A percentile compares a stretch with the other conserved stretches of the same genome.
These are phyloP conservation scores for Fusarium nygamai DNA, from an alignment of 2,329 filamentous ascomycete genomes.

Conservation along the genomic window DNA sequence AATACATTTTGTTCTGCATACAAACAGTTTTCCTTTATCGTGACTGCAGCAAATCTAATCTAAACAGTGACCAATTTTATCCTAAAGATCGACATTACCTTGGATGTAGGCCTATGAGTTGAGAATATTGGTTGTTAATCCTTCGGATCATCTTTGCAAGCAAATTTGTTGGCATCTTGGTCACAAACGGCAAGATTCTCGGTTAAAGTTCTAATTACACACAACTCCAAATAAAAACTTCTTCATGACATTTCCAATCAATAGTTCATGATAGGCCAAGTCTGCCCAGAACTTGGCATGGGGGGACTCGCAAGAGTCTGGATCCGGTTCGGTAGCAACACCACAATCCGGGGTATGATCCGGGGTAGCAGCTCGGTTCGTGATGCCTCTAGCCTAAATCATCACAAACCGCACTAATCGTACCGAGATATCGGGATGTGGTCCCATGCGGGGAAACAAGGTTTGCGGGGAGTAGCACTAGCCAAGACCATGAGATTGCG, in stretches of 20 bases:
- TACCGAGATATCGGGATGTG: slow-evolving; percentile 32
- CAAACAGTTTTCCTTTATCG: background rate
- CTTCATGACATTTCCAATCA: background rate
- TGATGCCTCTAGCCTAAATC: slow-evolving; percentile 18
- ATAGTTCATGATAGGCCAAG: slow-evolving; percentile 1
- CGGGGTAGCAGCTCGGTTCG: slow-evolving; percentile 26
- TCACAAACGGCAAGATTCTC: background rate
- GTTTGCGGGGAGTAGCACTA: slow-evolving; percentile 19
- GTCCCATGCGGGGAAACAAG: slow-evolving; percentile 27
- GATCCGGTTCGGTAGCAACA: slow-evolving; percentile 31
- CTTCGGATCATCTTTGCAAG: background rate
- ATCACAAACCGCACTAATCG: background rate
- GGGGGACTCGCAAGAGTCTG: background rate
- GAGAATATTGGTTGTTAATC: too few species aligned
- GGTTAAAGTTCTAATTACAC: background rate
- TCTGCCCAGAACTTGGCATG: slow-evolving; percentile 1
- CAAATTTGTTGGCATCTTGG: background rate
- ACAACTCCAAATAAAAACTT: background rate
- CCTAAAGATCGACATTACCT: background rate
- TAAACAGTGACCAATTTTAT: accelerated
- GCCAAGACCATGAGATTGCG: slow-evolving; percentile 10
- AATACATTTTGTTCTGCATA: background rate
- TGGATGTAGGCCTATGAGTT: background rate
- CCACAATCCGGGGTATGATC: slow-evolving; percentile 16
- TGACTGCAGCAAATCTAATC: too few species aligned